These are phyloP conservation scores for Podospora australis DNA, from an alignment of 495 filamentous ascomycete species.

Conservation along the genomic window DNA sequence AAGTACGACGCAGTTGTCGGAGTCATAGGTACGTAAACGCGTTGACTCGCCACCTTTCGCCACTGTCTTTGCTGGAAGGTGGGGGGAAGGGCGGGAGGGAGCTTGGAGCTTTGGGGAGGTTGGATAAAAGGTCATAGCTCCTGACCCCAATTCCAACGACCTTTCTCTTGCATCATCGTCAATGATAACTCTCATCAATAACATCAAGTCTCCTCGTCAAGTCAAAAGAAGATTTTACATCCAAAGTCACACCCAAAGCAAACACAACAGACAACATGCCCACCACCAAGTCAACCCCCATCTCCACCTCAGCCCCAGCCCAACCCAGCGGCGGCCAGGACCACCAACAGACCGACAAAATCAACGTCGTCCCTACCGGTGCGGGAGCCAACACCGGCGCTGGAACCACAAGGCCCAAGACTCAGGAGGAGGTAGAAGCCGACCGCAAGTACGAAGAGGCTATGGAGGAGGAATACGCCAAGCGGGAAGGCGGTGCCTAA, in stretches of 20 bases:
- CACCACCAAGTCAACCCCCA: background rate
- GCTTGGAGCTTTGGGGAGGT: no score
- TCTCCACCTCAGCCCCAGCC: background rate
- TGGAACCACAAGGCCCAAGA: slow-evolving; percentile 31
- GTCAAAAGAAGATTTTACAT: background rate
- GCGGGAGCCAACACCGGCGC: slow-evolving; percentile 37
- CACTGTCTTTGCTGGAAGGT: background rate
- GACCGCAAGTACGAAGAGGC: slow-evolving; percentile 60
- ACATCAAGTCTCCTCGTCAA: background rate
- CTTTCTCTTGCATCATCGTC: background rate
- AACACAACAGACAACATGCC: slow-evolving; percentile 7
- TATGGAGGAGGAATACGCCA: slow-evolving; percentile 78
- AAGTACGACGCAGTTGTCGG: no score
- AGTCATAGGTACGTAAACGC: slow-evolving; percentile 1
- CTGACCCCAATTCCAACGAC: background rate
- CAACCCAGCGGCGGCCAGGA: background rate
- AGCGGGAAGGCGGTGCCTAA: slow-evolving; percentile 64
- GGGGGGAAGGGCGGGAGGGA: no score
- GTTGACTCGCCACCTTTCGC: background rate
- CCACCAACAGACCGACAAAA: background rate
- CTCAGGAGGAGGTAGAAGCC: slow-evolving; percentile 43
- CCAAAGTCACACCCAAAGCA: background rate
- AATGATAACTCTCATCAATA: background rate
- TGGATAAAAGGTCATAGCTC: background rate
- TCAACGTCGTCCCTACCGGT: slow-evolving; percentile 15